Base-by-base conservation (phyloP, 2,329 filamentous ascomycete genomes). In the Beauveria medogensis region DNA sequence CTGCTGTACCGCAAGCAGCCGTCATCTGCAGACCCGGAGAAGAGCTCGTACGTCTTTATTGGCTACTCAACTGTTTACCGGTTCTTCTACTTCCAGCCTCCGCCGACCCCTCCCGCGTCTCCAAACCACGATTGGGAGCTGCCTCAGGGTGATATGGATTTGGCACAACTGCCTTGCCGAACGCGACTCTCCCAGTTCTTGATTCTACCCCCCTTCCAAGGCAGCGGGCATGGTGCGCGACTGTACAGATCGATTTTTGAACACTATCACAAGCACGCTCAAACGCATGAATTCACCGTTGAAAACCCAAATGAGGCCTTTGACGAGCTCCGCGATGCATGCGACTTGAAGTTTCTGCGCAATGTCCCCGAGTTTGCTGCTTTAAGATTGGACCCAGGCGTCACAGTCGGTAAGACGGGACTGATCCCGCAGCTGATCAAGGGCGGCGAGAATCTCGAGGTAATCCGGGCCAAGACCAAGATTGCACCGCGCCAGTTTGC, bases 291-390 rank as follows among this genome's bases (percentile, higher is more conserved):
- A 71, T 83, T 99, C 68, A 95, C 92, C 0, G 87, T 99, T 6
- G 94, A 99, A 75, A 93, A 97, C 64, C 95, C 94, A 0, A 97
- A 90, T 69, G 90, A 93, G 70, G 85, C 82, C 1, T 95, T 95
- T 67, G 90, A 94, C 69, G 85, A 91, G 62, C 78, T 95, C 67
- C 84, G 91, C 65, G 90, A 94, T 69, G 78, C 88, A 56, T 87
- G 85, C 67, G 91, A 95, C 68, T 76, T 93, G 37, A 76, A 78
- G 5, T 86, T 85, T 65, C 78, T 94, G 3, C 83, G 83, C 59
- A 76, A 73, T 9, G 75, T 82, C 3, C 78, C 85, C 0, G 79
- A 82, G 9, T 90, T 90, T 69, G 73, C 74, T 3, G 70, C 75
- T 0, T 75, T 91, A 7, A 75, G 71, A 51, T 75, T 90, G 62